A percentile compares a stretch with the other conserved stretches of the same genome.
Conservation (phyloP, 1,139 yeast genomes). For the Yamadazyma siamensis region DNA sequence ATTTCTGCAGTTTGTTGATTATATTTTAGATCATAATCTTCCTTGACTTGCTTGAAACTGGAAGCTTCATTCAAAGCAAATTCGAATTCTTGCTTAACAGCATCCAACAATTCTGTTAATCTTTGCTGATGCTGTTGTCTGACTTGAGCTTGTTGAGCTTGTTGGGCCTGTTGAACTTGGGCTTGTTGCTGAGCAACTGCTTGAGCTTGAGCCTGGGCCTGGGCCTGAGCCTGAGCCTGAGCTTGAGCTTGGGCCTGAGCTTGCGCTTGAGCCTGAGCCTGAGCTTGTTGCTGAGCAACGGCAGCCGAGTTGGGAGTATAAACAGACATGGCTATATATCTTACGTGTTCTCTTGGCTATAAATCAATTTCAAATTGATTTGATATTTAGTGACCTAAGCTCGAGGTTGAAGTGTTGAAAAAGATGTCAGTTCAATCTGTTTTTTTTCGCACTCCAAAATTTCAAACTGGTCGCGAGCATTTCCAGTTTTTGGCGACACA, state of each 20-base stretch:
- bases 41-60: constrained; percentile 84
- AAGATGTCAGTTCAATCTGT: no score
- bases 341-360: background rate
- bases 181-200: constrained; percentile 19
- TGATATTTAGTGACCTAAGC: background rate
- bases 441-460: no score
- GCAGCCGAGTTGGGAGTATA: constrained; percentile 33
- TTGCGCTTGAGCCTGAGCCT: constrained; percentile 20
- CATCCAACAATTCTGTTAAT: constrained; percentile 79
- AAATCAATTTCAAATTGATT: background rate
- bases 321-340: constrained; percentile 28
- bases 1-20: constrained; percentile 92
- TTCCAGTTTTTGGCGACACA: no score
- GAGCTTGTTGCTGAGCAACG: constrained; percentile 23
- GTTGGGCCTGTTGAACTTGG: constrained; percentile 24
- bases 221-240: constrained; percentile 14
- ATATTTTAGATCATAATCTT: constrained; percentile 86
- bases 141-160: constrained; percentile 18
- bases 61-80: constrained; percentile 84
- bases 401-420: no score
- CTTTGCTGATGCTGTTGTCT: constrained; percentile 50
- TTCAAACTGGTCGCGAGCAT: no score
- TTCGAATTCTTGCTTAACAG: constrained; percentile 89
- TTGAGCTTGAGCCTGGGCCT: constrained; percentile 16
- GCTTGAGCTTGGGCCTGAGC: constrained; percentile 21